Evolutionary conservation across 2,329 filamentous ascomycete genomes (phyloP).

Genomic region (Exophiala mesophila): DNA sequence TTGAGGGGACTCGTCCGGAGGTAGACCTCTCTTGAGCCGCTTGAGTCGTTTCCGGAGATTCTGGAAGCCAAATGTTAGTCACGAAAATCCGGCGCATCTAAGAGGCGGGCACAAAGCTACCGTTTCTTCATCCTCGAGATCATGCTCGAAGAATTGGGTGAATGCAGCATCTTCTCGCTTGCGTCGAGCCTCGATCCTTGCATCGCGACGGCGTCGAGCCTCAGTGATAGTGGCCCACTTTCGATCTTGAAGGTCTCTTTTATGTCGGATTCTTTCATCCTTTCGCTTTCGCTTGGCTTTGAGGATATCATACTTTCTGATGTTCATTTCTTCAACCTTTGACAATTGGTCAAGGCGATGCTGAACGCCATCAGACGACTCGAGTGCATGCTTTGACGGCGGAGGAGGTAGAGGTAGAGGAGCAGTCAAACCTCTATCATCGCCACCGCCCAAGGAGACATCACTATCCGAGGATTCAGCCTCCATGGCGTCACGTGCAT

Average conservation of each 20-base stretch:
- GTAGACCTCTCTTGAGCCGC: constrained; percentile 25
- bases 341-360: constrained; percentile 22
- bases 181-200: constrained; percentile 20
- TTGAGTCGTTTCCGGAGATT: constrained; percentile 25
- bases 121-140: constrained; percentile 25
- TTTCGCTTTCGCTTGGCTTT: constrained; percentile 24
- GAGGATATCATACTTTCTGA: constrained; percentile 22
- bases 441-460: constrained; percentile 18
- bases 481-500: constrained; percentile 18
- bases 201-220: constrained; percentile 24
- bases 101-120: constrained; percentile 9
- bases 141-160: constrained; percentile 21
- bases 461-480: constrained; percentile 26
- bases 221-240: constrained; percentile 24
- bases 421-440: constrained; percentile 16
- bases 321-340: constrained; percentile 23
- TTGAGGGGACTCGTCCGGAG: constrained; percentile 22
- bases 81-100: not conserved
- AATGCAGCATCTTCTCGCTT: constrained; percentile 24
- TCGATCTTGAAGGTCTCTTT: constrained; percentile 23
- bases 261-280: constrained; percentile 24
- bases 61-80: constrained; percentile 11
- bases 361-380: constrained; percentile 22
- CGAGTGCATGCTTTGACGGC: constrained; percentile 23
- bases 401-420: constrained; percentile 22